A percentile compares a stretch with the other conserved stretches of the same genome.
Evolutionary conservation across 495 filamentous ascomycete species (phyloP).

Genomic region (Tuber microsphaerosporum): DNA sequence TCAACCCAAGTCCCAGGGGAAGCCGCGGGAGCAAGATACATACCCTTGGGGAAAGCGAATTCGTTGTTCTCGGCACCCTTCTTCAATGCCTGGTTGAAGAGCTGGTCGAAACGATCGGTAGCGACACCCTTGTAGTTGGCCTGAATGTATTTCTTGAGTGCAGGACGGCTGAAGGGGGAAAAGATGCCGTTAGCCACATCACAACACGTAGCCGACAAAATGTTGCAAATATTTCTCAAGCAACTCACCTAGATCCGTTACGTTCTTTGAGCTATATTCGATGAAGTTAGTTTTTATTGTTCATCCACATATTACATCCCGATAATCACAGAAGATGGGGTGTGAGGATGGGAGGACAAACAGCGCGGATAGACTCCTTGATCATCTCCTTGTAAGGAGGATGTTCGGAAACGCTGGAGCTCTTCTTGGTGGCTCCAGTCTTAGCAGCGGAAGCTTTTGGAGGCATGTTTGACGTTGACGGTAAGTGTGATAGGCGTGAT

Average conservation of each 20-base stretch:
- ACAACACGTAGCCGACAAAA: conserved; percentile 22
- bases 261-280: conserved; percentile 57
- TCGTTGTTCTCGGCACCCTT: conserved; percentile 80
- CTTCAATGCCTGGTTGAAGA: conserved; percentile 90
- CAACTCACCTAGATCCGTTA: conserved; percentile 57
- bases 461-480: conserved; percentile 30
- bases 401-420: conserved; percentile 48
- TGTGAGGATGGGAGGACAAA: conserved; percentile 48
- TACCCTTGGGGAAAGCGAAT: conserved; percentile 94
- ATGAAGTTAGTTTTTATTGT: conserved; percentile 33
- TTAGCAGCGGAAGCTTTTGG: conserved; percentile 49
- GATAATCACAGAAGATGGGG: conserved; percentile 35
- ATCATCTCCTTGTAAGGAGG: conserved; percentile 61
- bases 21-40: conserved; percentile 40
- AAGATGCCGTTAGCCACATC: conserved; percentile 16
- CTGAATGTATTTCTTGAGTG: conserved; percentile 96
- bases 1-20: conserved; percentile 42
- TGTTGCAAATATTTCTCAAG: neutral
- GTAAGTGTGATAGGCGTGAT: conserved; percentile 13
- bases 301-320: conserved; percentile 21
- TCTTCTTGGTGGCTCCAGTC: conserved; percentile 49
- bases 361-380: conserved; percentile 60
- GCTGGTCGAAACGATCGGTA: conserved; percentile 68
- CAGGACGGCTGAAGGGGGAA: conserved; percentile 62
- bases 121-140: conserved; percentile 85